These are phyloP conservation scores for Helichrysum umbraculigerum DNA, from an alignment of 129 eudicot genomes.

Conservation along the genomic window DNA sequence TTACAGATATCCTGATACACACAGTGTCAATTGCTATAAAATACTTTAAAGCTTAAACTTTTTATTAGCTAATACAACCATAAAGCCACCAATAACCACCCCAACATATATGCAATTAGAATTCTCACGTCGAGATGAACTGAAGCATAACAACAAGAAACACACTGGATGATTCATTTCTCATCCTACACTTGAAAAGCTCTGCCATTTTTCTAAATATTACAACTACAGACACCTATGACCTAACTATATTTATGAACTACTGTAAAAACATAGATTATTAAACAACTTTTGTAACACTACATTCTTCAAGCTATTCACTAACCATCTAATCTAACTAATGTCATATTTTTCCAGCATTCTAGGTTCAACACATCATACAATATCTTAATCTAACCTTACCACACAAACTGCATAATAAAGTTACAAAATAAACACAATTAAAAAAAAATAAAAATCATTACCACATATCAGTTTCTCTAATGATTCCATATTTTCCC, in stretches of 20 bases:
- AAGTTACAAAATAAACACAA: not conserved
- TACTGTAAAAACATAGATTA: not conserved
- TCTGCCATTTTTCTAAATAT: not conserved
- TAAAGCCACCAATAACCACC: not conserved
- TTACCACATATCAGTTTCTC: constrained; percentile 96
- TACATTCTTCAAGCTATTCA: not conserved
- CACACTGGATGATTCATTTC: not conserved
- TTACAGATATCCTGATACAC: not conserved
- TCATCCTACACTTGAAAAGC: not conserved
- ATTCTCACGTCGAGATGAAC: not conserved
- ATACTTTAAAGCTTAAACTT: not conserved
- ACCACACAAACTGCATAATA: not conserved
- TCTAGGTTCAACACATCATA: not conserved
- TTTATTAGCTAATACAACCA: not conserved
- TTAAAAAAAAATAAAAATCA: not conserved
- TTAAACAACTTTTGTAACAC: not conserved
- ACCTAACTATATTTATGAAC: not conserved
- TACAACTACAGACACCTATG: not conserved
- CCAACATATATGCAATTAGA: not conserved
- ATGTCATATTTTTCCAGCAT: not conserved
- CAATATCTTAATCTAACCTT: not conserved
- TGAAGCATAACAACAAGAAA: not conserved
- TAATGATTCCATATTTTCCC: constrained; percentile 88
- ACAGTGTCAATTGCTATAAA: not conserved
- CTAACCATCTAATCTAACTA: not conserved